Conservation (phyloP, 345 rosid genomes). For the Corchorus capsularis region DNA sequence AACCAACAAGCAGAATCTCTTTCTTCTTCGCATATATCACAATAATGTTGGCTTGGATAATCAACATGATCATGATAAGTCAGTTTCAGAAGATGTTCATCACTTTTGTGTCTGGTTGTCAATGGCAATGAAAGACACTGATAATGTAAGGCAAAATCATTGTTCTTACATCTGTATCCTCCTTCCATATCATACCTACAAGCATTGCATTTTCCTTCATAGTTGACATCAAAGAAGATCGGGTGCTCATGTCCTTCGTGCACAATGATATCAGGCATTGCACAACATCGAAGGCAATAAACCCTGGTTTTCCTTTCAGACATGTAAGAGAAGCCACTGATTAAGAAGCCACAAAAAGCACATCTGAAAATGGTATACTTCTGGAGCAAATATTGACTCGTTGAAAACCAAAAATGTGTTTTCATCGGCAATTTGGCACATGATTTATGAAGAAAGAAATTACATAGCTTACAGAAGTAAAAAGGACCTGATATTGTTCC, state of each 20-base stretch:
- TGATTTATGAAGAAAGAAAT: neutral
- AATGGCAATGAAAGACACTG: neutral
- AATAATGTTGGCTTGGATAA: neutral
- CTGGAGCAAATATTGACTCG: neutral
- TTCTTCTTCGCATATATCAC: neutral
- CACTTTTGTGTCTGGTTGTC: neutral
- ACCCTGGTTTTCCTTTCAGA: rapidly evolving
- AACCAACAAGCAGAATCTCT: neutral
- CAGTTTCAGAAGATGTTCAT: neutral
- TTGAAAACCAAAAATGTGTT: neutral
- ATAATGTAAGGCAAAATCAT: neutral
- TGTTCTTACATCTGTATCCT: neutral
- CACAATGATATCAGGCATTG: neutral
- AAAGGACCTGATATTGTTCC: neutral
- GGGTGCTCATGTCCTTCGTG: neutral
- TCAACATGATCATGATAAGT: neutral
- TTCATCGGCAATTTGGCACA: neutral
- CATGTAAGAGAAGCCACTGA: neutral
- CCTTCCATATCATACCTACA: neutral
- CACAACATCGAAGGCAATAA: neutral
- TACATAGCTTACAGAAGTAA: neutral
- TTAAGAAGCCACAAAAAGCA: neutral
- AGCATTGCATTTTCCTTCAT: neutral
- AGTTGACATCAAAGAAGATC: neutral
- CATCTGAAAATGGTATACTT: neutral